A percentile compares a stretch with the other conserved stretches of the same genome.
phyloP scores from a whole-genome alignment of 2,329 filamentous ascomycete genomes.

The Colletotrichum musae region DNA sequence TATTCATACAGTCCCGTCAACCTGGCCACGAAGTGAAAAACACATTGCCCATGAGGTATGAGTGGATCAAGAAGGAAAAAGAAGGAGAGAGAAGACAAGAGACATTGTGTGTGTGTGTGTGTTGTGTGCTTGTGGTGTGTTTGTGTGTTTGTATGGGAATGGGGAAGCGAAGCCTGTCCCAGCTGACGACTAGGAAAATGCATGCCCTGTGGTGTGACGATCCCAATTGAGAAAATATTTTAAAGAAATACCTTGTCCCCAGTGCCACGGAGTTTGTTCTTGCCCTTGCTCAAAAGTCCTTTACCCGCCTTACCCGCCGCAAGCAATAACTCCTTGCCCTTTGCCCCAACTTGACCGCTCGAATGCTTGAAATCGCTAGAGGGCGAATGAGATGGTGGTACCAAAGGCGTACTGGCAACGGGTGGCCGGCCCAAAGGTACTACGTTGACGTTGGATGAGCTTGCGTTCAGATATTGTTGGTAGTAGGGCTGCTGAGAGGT shows the following conservation, averaged over 20 bases:
- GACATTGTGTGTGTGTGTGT: background rate
- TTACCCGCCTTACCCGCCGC: slow-evolving; percentile 91
- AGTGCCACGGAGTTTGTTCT: slow-evolving; percentile 81
- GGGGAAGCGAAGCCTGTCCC: slow-evolving; percentile 20
- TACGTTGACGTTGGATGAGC: slow-evolving; percentile 49
- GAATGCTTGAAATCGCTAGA: slow-evolving; percentile 66
- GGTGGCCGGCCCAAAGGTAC: slow-evolving; percentile 49
- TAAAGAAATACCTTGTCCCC: slow-evolving; percentile 92
- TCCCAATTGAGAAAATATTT: slow-evolving; percentile 52
- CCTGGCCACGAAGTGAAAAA: slow-evolving; percentile 46
- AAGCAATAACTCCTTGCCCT: slow-evolving; percentile 91
- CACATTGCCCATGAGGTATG: slow-evolving; percentile 35
- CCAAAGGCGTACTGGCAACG: slow-evolving; percentile 53
- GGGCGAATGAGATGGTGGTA: slow-evolving; percentile 55
- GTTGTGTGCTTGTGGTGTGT: too few relatives aligned
- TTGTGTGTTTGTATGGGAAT: slow-evolving; percentile 22
- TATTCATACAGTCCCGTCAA: slow-evolving; percentile 57
- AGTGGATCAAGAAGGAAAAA: slow-evolving; percentile 39
- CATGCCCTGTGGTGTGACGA: slow-evolving; percentile 42
- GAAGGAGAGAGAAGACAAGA: slow-evolving; percentile 39
- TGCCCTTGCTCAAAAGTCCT: slow-evolving; percentile 91
- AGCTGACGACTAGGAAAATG: slow-evolving; percentile 44
- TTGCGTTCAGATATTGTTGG: slow-evolving; percentile 71
- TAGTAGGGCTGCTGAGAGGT: slow-evolving; percentile 65
- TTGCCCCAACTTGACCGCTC: slow-evolving; percentile 78